Conservation (phyloP, 768 basidiomycete species). For the Mycena epipterygia region DNA sequence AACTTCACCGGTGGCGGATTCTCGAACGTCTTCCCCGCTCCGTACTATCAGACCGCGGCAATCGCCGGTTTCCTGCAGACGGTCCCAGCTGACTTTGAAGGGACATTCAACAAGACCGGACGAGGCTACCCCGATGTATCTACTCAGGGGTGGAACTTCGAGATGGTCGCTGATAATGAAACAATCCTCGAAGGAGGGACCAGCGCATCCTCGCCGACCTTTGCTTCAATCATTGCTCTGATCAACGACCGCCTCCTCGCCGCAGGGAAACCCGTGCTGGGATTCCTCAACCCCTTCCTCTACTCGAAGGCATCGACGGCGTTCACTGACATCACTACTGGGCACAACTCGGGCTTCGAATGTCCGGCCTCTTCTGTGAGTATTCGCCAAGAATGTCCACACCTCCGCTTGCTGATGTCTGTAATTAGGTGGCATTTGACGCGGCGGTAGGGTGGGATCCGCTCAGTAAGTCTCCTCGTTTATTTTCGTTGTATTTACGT, state of each 20-base stretch:
- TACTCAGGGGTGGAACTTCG: slow-evolving; percentile 29
- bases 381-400: slow-evolving; percentile 6
- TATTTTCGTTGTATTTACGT: no score
- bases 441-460: slow-evolving; percentile 21
- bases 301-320: slow-evolving; percentile 17
- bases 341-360: slow-evolving; percentile 28
- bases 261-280: slow-evolving; percentile 46
- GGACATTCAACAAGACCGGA: slow-evolving; percentile 34
- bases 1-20: slow-evolving; percentile 50
- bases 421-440: slow-evolving; percentile 17
- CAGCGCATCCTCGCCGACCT: slow-evolving; percentile 57
- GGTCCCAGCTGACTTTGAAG: slow-evolving; percentile 26
- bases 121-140: slow-evolving; percentile 38
- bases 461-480: slow-evolving; percentile 1
- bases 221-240: slow-evolving; percentile 58
- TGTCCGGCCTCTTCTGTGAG: not conserved
- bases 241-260: slow-evolving; percentile 57
- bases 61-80: slow-evolving; percentile 45
- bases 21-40: slow-evolving; percentile 50
- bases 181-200: slow-evolving; percentile 25
- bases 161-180: slow-evolving; percentile 3
- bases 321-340: slow-evolving; percentile 19
- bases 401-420: not conserved
- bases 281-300: slow-evolving; percentile 32
- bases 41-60: slow-evolving; percentile 48